These are phyloP conservation scores for Eucommia ulmoides DNA, from an alignment of 257 asterid genomes.

Conservation along the genomic window DNA sequence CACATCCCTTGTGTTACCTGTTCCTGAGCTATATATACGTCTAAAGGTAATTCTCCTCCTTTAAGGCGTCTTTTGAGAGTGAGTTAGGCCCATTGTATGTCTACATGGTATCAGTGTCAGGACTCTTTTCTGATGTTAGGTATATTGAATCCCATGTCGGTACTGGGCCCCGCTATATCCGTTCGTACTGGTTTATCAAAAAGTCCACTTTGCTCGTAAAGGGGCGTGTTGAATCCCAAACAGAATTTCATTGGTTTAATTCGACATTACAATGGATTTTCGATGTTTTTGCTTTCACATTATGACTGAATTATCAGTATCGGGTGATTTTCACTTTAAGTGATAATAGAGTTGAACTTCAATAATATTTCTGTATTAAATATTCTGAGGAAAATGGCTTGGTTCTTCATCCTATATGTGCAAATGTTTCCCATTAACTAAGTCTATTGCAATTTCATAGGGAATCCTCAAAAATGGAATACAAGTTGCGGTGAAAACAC, in stretches of 20 bases:
- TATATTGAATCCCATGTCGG: no score
- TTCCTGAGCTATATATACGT: background rate
- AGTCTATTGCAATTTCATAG: background rate
- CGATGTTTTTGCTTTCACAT: background rate
- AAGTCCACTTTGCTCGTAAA: no score
- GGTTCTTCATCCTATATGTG: no score
- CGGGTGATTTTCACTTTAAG: background rate
- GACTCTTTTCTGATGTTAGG: background rate
- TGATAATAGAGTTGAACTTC: no score
- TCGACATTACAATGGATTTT: background rate
- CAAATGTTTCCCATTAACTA: background rate
- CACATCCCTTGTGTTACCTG: background rate
- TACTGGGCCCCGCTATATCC: no score
- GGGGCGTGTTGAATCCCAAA: no score
- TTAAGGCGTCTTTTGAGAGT: no score
- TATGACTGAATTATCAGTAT: background rate
- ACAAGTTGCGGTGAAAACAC: constrained; percentile 12
- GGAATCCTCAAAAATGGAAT: background rate
- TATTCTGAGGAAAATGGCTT: background rate
- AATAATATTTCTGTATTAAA: background rate
- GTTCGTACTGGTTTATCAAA: no score
- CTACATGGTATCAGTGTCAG: background rate
- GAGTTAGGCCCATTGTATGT: background rate
- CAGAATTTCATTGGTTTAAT: no score
- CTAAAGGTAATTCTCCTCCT: background rate